Evolutionary conservation across 2,329 filamentous ascomycete species (phyloP), one percentile per base, ranked within the genome.

Genomic region (Apiospora marii): DNA sequence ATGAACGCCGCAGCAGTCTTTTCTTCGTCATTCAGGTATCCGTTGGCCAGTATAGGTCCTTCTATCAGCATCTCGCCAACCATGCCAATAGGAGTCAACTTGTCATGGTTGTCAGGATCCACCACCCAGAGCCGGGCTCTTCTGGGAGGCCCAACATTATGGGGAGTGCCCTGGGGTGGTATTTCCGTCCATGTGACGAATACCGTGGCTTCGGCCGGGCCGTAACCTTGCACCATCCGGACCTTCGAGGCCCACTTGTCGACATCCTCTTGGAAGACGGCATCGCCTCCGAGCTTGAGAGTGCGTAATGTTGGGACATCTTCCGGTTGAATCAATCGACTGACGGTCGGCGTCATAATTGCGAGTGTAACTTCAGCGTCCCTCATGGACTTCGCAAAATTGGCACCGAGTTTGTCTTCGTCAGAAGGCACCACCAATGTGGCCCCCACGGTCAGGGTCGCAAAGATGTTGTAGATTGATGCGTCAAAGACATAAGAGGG

Each of bases 301-400:
- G 67, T 68, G n/a, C 44, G 41, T 12, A 68, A 30, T 22, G 41
- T n/a, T 1, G 67, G 67, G 73, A 68, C 87, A 24, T 68, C 67
- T 4, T 68, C 41, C 8, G 67, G 67, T 2, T 16, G 19, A 24
- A 68, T 22, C 10, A 68, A 13, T 13, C 67, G 67, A 48, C 41
- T 68, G 41, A 68, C 67, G 4, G 67, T 68, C 4, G 67, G 67
- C n/a, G 67, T 68, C 41, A 68, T 10, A 22, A 68, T 30, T 12
- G 67, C 13, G 14, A 27, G n/a, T 46, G 58, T 87, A 69, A 84
- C 83, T 13, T 81, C 80, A 79, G 83, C 83, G 69, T 80, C 80
- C 34, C 84, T 43, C 16, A 73, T 72, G 16, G 49, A 72, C 6
- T 24, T 41, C 10, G 67, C 70, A n/a, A 73, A 46, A 14, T 64